A percentile compares a stretch with the other conserved stretches of the same genome.
phyloP scores from a whole-genome alignment of 208 protist species.

The Wallacemonas rigidus region DNA sequence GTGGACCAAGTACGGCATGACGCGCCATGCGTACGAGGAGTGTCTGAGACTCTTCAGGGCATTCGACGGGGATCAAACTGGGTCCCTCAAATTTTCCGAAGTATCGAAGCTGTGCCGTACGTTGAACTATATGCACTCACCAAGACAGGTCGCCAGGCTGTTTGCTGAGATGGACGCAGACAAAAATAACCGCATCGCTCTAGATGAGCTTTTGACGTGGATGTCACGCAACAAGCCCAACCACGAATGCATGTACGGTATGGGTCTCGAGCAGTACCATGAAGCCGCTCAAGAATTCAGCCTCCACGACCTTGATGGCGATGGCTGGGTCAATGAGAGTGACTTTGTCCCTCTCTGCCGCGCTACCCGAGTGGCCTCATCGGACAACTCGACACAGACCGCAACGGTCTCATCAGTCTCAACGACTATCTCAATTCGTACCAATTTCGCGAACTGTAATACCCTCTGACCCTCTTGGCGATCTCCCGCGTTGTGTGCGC shows the following conservation, averaged over 20 bases:
- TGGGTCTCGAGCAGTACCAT: slow-evolving; percentile 34
- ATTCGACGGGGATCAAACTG: slow-evolving; percentile 34
- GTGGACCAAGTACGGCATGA: slow-evolving; percentile 32
- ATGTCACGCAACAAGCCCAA: slow-evolving; percentile 29
- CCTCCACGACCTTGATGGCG: slow-evolving; percentile 32
- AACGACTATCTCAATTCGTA: neutral
- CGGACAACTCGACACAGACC: slow-evolving; percentile 1
- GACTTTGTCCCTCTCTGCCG: slow-evolving; percentile 34
- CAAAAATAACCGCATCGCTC: slow-evolving; percentile 30
- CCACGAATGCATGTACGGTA: slow-evolving; percentile 32
- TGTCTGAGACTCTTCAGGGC: slow-evolving; percentile 38
- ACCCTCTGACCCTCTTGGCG: no score
- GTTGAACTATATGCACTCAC: slow-evolving; percentile 44
- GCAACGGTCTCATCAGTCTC: slow-evolving; percentile 12
- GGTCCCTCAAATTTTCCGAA: slow-evolving; percentile 30
- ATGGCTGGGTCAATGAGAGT: slow-evolving; percentile 28
- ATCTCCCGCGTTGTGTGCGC: no score
- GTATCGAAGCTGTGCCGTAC: slow-evolving; percentile 31
- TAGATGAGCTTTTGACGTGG: slow-evolving; percentile 42
- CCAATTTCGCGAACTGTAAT: slow-evolving; percentile 14
- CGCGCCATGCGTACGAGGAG: slow-evolving; percentile 44
- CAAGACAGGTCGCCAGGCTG: slow-evolving; percentile 37
- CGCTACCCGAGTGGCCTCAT: slow-evolving; percentile 9
- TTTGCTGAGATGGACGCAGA: slow-evolving; percentile 47
- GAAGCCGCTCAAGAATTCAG: slow-evolving; percentile 40